Conservation (phyloP, 2,329 filamentous ascomycete genomes). For the Celoporthe dispersa region DNA sequence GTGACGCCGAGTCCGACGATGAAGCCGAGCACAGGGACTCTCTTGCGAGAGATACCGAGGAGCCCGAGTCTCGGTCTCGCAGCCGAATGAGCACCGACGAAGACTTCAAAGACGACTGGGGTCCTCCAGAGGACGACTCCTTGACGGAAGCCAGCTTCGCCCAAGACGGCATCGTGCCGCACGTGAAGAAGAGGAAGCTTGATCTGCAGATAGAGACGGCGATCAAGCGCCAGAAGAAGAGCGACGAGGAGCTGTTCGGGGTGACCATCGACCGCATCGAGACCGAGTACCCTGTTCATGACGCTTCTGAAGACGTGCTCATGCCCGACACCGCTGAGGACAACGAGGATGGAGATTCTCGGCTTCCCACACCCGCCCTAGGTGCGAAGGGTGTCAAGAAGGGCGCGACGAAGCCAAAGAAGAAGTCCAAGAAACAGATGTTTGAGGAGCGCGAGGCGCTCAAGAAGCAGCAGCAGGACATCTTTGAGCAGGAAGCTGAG, state of each 20-base stretch:
- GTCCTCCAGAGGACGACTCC: slow-evolving; percentile 63
- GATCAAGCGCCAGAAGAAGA: slow-evolving; percentile 79
- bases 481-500: slow-evolving; percentile 49
- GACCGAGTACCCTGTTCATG: slow-evolving; percentile 50
- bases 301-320: slow-evolving; percentile 55
- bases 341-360: slow-evolving; percentile 50
- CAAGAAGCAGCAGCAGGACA: slow-evolving; percentile 59
- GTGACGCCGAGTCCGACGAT: slow-evolving; percentile 88
- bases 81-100: slow-evolving; percentile 74
- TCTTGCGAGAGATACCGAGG: slow-evolving; percentile 77
- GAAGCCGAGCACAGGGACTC: slow-evolving; percentile 66
- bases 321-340: slow-evolving; percentile 52
- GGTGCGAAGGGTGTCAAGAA: slow-evolving; percentile 61
- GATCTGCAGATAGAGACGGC: slow-evolving; percentile 70
- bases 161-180: slow-evolving; percentile 54
- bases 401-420: slow-evolving; percentile 63
- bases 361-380: slow-evolving; percentile 52
- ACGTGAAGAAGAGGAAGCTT: slow-evolving; percentile 73
- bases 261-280: slow-evolving; percentile 61
- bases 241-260: slow-evolving; percentile 77
- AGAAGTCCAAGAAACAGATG: slow-evolving; percentile 78
- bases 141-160: slow-evolving; percentile 76
- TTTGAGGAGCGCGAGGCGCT: slow-evolving; percentile 69
- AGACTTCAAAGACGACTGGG: slow-evolving; percentile 58
- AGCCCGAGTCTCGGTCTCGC: slow-evolving; percentile 78